Percentiles rank a stretch among this genome's conserved stretches.
These are phyloP conservation scores for Kregervanrija delftensis DNA, from an alignment of 805 yeast genomes.

Conservation along the genomic window DNA sequence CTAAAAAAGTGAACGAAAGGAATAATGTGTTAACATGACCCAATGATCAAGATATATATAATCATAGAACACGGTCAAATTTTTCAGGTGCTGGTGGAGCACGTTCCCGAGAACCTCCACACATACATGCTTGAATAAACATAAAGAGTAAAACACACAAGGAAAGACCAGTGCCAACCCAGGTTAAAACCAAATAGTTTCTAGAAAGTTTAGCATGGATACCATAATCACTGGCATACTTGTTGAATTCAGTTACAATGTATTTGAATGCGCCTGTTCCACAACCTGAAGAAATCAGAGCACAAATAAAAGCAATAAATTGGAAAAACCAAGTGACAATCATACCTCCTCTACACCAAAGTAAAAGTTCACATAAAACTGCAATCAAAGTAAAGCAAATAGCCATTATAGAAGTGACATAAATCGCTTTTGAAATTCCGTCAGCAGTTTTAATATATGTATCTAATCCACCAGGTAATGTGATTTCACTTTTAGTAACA, in stretches of 20 bases:
- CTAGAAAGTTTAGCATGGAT: slow-evolving; percentile 38
- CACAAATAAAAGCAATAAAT: slow-evolving; percentile 9
- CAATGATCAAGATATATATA: neutral
- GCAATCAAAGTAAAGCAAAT: slow-evolving; percentile 37
- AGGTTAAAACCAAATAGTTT: slow-evolving; percentile 19
- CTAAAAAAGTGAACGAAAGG: neutral
- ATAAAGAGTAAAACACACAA: slow-evolving; percentile 12
- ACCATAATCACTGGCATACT: slow-evolving; percentile 43
- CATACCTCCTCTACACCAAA: slow-evolving; percentile 16
- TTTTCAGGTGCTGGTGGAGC: slow-evolving; percentile 2
- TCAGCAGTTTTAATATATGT: slow-evolving; percentile 39
- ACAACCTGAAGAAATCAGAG: slow-evolving; percentile 13
- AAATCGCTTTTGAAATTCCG: slow-evolving; percentile 49
- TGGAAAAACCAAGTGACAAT: slow-evolving; percentile 25
- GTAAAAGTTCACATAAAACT: slow-evolving; percentile 35
- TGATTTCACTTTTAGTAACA: slow-evolving; percentile 24
- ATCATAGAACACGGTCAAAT: slow-evolving; percentile 4
- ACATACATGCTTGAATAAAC: slow-evolving; percentile 9
- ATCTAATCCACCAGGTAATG: slow-evolving; percentile 49
- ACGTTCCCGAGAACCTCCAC: slow-evolving; percentile 7
- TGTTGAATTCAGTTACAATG: slow-evolving; percentile 45
- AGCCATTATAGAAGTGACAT: slow-evolving; percentile 45
- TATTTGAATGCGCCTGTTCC: slow-evolving; percentile 55
- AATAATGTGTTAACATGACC: neutral
- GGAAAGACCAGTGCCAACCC: slow-evolving; percentile 19